Conservation (phyloP, 2,329 filamentous ascomycete species). For the Cordyceps militaris region DNA sequence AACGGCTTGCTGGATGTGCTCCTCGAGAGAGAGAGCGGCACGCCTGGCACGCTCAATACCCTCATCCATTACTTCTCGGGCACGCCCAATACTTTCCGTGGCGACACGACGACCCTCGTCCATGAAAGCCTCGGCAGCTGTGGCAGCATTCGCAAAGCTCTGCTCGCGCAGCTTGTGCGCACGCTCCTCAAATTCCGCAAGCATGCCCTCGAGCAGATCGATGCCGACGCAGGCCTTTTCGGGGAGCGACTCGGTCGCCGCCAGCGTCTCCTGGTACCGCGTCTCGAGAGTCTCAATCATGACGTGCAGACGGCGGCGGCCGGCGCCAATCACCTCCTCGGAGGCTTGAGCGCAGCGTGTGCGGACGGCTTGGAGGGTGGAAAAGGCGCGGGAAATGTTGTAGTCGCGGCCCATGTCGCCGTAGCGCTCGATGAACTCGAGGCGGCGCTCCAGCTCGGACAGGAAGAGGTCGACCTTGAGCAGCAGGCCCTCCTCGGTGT, state of each 20-base stretch:
- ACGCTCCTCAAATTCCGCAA: constrained; percentile 76
- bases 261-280: constrained; percentile 79
- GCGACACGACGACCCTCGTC: constrained; percentile 73
- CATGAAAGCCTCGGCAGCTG: constrained; percentile 64
- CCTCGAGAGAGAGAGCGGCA: constrained; percentile 74
- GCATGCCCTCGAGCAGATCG: constrained; percentile 74
- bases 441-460: constrained; percentile 73
- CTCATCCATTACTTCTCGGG: constrained; percentile 70
- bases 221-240: constrained; percentile 88
- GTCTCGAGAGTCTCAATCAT: constrained; percentile 89
- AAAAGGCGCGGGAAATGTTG: constrained; percentile 76
- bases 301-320: constrained; percentile 73
- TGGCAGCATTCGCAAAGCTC: constrained; percentile 59
- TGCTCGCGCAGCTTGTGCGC: constrained; percentile 74
- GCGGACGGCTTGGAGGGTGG: constrained; percentile 78
- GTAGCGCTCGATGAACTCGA: constrained; percentile 85
- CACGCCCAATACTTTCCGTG: constrained; percentile 69
- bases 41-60: constrained; percentile 75
- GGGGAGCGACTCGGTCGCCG: constrained; percentile 76
- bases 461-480: constrained; percentile 73
- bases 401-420: constrained; percentile 77
- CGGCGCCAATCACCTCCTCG: constrained; percentile 81
- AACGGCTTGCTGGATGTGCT: constrained; percentile 76
- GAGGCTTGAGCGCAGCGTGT: constrained; percentile 85
- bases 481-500: constrained; percentile 54